Percentiles rank a stretch among this genome's conserved stretches.
Evolutionary conservation across 805 yeast species (phyloP).

Genomic region (Saccharomycopsis olivae): DNA sequence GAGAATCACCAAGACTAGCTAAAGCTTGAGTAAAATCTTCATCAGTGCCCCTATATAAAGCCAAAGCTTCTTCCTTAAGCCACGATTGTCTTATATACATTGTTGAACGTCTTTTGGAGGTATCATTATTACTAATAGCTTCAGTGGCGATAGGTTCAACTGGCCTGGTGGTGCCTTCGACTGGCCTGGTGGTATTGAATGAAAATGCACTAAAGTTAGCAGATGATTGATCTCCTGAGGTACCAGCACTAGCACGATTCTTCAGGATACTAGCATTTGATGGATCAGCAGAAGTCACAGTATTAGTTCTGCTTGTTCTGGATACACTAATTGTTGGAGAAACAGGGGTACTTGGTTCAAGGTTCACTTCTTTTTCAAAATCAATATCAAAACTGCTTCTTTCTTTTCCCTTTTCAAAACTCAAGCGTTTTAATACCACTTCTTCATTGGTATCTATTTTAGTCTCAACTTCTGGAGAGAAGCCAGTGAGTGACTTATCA

Average conservation of each 20-base stretch:
- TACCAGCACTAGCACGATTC: too few species aligned
- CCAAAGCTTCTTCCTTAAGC: slow-evolving; percentile 18
- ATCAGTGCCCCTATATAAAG: slow-evolving; percentile 8
- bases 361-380: slow-evolving; percentile 12
- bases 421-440: slow-evolving; percentile 8
- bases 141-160: too few species aligned
- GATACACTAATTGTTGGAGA: too few species aligned
- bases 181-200: slow-evolving; percentile 9
- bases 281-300: too few species aligned
- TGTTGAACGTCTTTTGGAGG: slow-evolving; percentile 8
- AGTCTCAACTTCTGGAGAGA: slow-evolving; percentile 13
- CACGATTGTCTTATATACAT: slow-evolving; percentile 17
- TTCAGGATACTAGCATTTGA: too few species aligned
- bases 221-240: neutral
- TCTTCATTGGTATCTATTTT: neutral
- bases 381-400: slow-evolving; percentile 9
- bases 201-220: slow-evolving; percentile 9
- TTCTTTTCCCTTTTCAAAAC: slow-evolving; percentile 7
- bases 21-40: too few species aligned
- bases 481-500: slow-evolving; percentile 15
- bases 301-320: too few species aligned
- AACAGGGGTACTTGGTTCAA: too few species aligned
- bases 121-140: neutral
- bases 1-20: too few species aligned
- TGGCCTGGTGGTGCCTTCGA: neutral